Conservation (phyloP, 225 moss, liverwort and hornwort genomes). For the Asterella californica region DNA sequence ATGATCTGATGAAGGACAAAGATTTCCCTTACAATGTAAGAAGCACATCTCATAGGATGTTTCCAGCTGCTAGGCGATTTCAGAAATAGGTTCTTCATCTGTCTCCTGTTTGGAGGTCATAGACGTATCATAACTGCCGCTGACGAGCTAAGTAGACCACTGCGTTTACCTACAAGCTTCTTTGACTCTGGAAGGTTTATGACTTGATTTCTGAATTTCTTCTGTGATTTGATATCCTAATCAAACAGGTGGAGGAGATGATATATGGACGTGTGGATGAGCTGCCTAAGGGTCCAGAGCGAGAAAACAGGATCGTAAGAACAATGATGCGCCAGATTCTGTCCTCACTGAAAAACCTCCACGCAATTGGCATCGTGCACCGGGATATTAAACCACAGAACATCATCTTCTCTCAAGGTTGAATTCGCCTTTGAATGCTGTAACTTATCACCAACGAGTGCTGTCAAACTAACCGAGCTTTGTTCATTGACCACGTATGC, state of each 20-base stretch:
- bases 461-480: no score
- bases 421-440: background rate
- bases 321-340: slow-evolving; percentile 84
- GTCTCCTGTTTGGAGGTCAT: background rate
- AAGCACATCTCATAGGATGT: background rate
- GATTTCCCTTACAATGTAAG: slow-evolving; percentile 87
- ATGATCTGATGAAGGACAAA: slow-evolving; percentile 68
- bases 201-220: background rate
- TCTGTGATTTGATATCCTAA: background rate
- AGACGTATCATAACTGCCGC: background rate
- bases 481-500: background rate
- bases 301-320: slow-evolving; percentile 78
- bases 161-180: background rate
- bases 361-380: slow-evolving; percentile 93
- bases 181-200: background rate
- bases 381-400: slow-evolving; percentile 98
- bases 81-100: background rate
- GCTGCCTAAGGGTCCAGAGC: slow-evolving; percentile 71
- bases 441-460: background rate
- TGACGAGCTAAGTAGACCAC: background rate
- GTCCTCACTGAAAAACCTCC: slow-evolving; percentile 62
- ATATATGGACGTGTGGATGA: slow-evolving; percentile 50
- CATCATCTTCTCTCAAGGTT: slow-evolving; percentile 92
- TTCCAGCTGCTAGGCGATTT: background rate
- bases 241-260: slow-evolving; percentile 39